A percentile compares a stretch with the other conserved stretches of the same genome.
These are phyloP conservation scores for Verticillium klebahnii DNA, from an alignment of 2,329 filamentous ascomycete genomes.

Conservation along the genomic window DNA sequence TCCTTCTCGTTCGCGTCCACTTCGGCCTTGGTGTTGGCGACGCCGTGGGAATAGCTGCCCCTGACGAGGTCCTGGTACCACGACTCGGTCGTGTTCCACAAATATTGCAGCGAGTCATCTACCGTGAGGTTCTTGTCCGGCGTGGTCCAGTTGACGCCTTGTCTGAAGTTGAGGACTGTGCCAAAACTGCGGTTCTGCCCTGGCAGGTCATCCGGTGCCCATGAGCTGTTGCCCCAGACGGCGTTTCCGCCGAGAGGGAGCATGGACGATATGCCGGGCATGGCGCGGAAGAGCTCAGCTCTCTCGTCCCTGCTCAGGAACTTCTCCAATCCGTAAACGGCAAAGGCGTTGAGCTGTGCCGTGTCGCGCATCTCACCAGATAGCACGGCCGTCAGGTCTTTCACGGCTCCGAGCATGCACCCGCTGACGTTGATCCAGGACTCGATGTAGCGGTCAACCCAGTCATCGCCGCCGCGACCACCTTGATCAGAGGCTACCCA, in stretches of 20 bases:
- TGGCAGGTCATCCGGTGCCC: constrained; percentile 81
- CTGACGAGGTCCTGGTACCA: constrained; percentile 79
- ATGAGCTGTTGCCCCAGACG: constrained; percentile 87
- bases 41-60: constrained; percentile 78
- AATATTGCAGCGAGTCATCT: constrained; percentile 68
- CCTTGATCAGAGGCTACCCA: constrained; percentile 76
- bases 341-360: constrained; percentile 91
- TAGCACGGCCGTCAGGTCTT: constrained; percentile 83
- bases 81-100: constrained; percentile 71
- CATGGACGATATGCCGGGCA: constrained; percentile 97
- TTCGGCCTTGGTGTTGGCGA: constrained; percentile 74
- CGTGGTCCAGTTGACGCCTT: constrained; percentile 57
- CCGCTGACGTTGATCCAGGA: constrained; percentile 98
- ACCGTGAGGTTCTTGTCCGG: constrained; percentile 76
- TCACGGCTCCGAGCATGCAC: constrained; percentile 93
- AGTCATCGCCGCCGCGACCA: constrained; percentile 75
- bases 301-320: constrained; percentile 89
- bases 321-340: constrained; percentile 93
- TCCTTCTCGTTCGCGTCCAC: constrained; percentile 79
- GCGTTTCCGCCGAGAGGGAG: constrained; percentile 88
- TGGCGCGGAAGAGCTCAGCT: constrained; percentile 89
- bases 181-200: constrained; percentile 73
- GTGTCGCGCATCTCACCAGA: constrained; percentile 99
- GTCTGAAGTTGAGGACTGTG: constrained; percentile 78
- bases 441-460: constrained; percentile 88